These are phyloP conservation scores for Gliomastix tumulicola DNA, from an alignment of 2,329 filamentous ascomycete genomes.

Conservation along the genomic window DNA sequence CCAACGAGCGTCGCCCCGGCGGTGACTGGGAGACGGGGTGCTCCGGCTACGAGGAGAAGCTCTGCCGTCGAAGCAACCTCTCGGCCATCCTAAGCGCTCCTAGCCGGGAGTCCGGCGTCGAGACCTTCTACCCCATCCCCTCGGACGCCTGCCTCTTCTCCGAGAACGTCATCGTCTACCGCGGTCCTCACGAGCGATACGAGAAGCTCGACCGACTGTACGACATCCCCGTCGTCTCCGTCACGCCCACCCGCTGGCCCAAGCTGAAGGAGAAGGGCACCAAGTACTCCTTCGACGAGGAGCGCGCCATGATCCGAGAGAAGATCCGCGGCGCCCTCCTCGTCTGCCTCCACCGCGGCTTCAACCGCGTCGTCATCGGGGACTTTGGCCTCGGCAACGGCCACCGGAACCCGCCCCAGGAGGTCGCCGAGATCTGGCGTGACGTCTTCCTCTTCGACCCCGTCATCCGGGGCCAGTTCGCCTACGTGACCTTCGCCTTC, in stretches of 20 bases:
- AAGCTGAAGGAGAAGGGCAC: constrained; percentile 62
- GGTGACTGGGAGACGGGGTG: constrained; percentile 71
- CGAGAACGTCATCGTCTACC: constrained; percentile 64
- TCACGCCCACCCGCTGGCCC: constrained; percentile 64
- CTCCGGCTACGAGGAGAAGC: constrained; percentile 51
- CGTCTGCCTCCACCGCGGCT: constrained; percentile 57
- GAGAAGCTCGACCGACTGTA: constrained; percentile 47
- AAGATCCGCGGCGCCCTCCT: constrained; percentile 66
- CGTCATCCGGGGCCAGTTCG: constrained; percentile 54
- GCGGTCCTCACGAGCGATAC: constrained; percentile 62
- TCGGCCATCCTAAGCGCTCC: constrained; percentile 61
- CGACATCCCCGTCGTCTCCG: constrained; percentile 64
- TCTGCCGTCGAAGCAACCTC: constrained; percentile 68
- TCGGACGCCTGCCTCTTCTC: constrained; percentile 64
- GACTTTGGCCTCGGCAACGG: constrained; percentile 60
- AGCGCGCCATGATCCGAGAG: constrained; percentile 64
- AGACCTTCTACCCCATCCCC: constrained; percentile 64
- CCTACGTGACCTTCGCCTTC: constrained; percentile 57
- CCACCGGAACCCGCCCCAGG: constrained; percentile 57
- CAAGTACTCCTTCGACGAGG: constrained; percentile 65
- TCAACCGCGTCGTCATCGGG: constrained; percentile 52
- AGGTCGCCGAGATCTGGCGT: constrained; percentile 59
- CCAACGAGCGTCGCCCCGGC: constrained; percentile 69
- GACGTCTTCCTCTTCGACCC: constrained; percentile 57
- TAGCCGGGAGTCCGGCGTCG: constrained; percentile 33